Evolutionary conservation across 176 grass and related monocot genomes (phyloP).

Genomic region (Carex kokanica): DNA sequence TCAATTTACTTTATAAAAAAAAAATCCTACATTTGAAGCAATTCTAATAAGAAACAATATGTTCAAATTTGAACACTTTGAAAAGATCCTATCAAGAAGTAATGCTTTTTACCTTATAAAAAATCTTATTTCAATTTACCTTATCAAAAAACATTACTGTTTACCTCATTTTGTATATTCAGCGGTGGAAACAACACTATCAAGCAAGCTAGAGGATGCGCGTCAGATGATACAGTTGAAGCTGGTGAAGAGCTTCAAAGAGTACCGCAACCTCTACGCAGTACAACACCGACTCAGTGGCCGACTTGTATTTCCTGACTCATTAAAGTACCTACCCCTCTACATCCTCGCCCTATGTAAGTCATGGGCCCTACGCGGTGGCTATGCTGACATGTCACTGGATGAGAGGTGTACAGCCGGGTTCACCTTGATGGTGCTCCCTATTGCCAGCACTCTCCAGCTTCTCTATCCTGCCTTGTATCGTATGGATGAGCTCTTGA

Average conservation of each 20-base stretch:
- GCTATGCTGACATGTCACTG: conserved; percentile 78
- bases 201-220: conserved; percentile 87
- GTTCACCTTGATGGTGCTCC: conserved; percentile 88
- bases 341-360: conserved; percentile 71
- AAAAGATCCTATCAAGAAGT: too few species aligned
- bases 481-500: conserved; percentile 66
- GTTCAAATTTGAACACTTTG: neutral
- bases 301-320: conserved; percentile 83
- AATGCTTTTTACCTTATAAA: neutral
- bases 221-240: conserved; percentile 81
- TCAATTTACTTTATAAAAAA: neutral
- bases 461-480: conserved; percentile 86
- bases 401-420: conserved; percentile 92
- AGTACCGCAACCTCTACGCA: conserved; percentile 76
- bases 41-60: neutral
- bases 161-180: conserved; percentile 26
- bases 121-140: neutral
- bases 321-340: conserved; percentile 74
- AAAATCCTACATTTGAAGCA: neutral
- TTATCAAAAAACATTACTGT: neutral
- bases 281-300: conserved; percentile 82
- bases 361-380: conserved; percentile 77
- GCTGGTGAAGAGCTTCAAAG: conserved; percentile 86
- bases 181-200: conserved; percentile 88
- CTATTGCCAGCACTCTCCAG: conserved; percentile 51